Percentiles rank a stretch among this genome's conserved stretches.
These are phyloP conservation scores for Phytopythium boreale DNA, from an alignment of 352 stramenopile species.

Conservation along the genomic window DNA sequence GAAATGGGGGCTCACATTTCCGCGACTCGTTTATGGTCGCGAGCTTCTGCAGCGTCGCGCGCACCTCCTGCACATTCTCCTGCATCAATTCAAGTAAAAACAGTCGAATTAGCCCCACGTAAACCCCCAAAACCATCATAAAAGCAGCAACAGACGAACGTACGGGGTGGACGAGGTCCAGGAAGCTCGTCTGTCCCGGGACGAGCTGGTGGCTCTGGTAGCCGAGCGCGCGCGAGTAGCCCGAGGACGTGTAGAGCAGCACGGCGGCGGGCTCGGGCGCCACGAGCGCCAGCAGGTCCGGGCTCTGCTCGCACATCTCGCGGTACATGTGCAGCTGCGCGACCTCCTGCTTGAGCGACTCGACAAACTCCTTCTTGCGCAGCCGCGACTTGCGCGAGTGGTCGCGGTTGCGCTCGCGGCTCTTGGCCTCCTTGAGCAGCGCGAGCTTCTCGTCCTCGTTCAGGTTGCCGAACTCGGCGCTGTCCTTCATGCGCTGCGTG, in stretches of 20 bases:
- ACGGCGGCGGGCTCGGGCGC: slow-evolving; percentile 51
- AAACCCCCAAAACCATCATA: not conserved
- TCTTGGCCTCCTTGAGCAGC: slow-evolving; percentile 83
- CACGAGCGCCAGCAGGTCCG: slow-evolving; percentile 78
- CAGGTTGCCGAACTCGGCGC: slow-evolving; percentile 69
- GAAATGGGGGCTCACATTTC: slow-evolving; percentile 36
- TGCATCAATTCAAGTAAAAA: slow-evolving; percentile 7
- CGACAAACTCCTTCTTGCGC: slow-evolving; percentile 94
- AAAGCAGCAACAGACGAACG: slow-evolving; percentile 8
- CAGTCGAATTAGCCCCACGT: not conserved
- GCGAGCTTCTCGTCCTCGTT: slow-evolving; percentile 80
- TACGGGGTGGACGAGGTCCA: slow-evolving; percentile 83
- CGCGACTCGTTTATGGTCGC: slow-evolving; percentile 34
- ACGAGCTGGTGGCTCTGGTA: slow-evolving; percentile 79
- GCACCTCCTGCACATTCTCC: slow-evolving; percentile 39
- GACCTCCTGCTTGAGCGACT: slow-evolving; percentile 90
- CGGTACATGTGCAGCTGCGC: slow-evolving; percentile 84
- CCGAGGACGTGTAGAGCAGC: slow-evolving; percentile 65
- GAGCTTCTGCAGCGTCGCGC: slow-evolving; percentile 38
- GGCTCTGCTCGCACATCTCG: slow-evolving; percentile 80
- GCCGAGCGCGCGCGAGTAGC: slow-evolving; percentile 70
- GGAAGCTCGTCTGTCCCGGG: slow-evolving; percentile 70
- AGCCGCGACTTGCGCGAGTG: slow-evolving; percentile 94
- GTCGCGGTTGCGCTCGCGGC: slow-evolving; percentile 91
- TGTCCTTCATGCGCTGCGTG: slow-evolving; percentile 81